Evolutionary conservation across 2,329 filamentous ascomycete genomes (phyloP), one percentile per base, ranked within the genome.

Genomic region (Myriosclerotinia scirpicola): DNA sequence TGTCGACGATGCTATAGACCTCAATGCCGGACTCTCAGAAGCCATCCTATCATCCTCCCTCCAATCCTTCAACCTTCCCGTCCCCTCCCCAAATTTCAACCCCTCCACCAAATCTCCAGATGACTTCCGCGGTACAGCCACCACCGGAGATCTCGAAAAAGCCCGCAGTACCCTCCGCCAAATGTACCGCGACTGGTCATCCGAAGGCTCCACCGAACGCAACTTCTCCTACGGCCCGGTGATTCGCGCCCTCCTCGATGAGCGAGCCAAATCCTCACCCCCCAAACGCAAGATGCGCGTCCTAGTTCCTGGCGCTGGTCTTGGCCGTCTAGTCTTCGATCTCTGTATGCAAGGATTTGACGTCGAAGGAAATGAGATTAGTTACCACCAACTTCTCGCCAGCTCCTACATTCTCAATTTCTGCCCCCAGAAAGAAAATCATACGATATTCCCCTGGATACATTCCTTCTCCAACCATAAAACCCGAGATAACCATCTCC

Each of bases 111-210:
- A 67, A 38, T 53, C 54, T 69, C 71, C 40, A 64, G 76, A 82
- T 15, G 83, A 88, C 54, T 93, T 93, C 89, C 83, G 86, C 26
- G 88, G 86, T 5, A 82, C 86, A 42, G 90, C 93, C 17, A 93
- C 88, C 54, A 79, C 87, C 36, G 81, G 82, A 30, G 94, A 98
- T 74, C 81, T 96, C 64, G 92, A 96, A 76, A 99, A 98, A 79
- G 93, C 94, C 2, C 86, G 93, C 69, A 96, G 92, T 74, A 98
- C 93, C 1, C 84, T 99, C 62, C 88, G 94, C 14, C 95, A 99
- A 75, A 91, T 98, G 77, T 98, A 93, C 78, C 88, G 95, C 20
- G 95, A 99, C 77, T 99, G 96, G 95, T 92, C 91, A 34, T 84
- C 82, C 1, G 93, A 91, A 73, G 95, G 94, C 0, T 81, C 80